Evolutionary conservation across 1,284 basidiomycete genomes (phyloP).

Genomic region (Tylopilus orsonianus): DNA sequence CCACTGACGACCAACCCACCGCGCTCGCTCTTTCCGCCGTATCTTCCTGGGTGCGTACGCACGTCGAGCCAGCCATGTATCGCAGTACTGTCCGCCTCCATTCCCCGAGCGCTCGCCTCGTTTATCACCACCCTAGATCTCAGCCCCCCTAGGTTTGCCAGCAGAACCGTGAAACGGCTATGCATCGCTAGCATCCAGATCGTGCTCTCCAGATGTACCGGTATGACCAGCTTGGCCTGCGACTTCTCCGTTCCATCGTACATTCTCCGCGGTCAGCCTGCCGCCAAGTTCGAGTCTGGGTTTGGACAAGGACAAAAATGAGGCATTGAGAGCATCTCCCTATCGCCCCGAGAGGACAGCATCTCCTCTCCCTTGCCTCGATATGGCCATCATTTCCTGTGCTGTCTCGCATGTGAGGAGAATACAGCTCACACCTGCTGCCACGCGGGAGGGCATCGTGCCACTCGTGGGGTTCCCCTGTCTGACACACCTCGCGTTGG

Average conservation of each 20-base stretch:
- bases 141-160: slow-evolving; percentile 33
- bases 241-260: slow-evolving; percentile 38
- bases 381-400: slow-evolving; percentile 33
- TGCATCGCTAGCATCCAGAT: slow-evolving; percentile 32
- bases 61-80: slow-evolving; percentile 40
- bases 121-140: slow-evolving; percentile 34
- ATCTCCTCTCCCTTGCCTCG: slow-evolving; percentile 40
- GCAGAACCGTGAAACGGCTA: slow-evolving; percentile 27
- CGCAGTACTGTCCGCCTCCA: slow-evolving; percentile 40
- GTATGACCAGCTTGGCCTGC: slow-evolving; percentile 39
- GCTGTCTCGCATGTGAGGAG: slow-evolving; percentile 39
- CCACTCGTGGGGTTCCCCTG: slow-evolving; percentile 31
- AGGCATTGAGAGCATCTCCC: slow-evolving; percentile 9
- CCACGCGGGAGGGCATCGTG: slow-evolving; percentile 24
- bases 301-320: no score
- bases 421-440: slow-evolving; percentile 33
- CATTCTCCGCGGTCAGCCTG: slow-evolving; percentile 7
- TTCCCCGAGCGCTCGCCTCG: slow-evolving; percentile 29
- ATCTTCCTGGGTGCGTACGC: slow-evolving; percentile 33
- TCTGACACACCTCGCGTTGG: slow-evolving; percentile 40
- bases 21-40: slow-evolving; percentile 36
- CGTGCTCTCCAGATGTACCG: slow-evolving; percentile 34
- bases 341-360: slow-evolving; percentile 33
- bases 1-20: slow-evolving; percentile 31
- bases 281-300: not conserved